Conservation (phyloP, 176 grass and related monocot species). For the Guadua angustifolia region DNA sequence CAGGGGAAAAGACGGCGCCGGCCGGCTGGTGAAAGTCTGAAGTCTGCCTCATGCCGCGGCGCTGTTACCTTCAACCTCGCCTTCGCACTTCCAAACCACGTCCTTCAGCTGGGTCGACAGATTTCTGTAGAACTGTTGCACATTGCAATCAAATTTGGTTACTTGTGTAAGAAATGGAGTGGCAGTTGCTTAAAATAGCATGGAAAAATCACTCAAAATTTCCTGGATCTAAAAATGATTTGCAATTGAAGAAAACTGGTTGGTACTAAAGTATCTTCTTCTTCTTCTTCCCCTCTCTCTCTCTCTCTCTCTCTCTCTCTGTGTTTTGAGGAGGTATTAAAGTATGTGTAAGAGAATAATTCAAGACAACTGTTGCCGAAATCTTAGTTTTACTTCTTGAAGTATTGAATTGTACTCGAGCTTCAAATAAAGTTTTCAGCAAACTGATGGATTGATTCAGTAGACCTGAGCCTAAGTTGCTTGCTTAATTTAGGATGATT, state of each 20-base stretch:
- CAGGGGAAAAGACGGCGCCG: slow-evolving; percentile 14
- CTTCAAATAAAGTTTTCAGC: background rate
- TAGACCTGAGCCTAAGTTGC: background rate
- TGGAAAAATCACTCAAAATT: background rate
- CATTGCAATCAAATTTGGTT: slow-evolving; percentile 1
- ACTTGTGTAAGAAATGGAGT: background rate
- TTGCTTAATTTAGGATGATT: slow-evolving; percentile 1
- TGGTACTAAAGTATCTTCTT: background rate
- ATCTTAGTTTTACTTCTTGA: background rate
- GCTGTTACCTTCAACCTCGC: slow-evolving; percentile 56
- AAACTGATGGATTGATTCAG: background rate
- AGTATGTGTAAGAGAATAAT: slow-evolving; percentile 1
- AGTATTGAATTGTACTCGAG: background rate
- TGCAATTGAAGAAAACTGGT: background rate
- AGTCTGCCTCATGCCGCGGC: slow-evolving; percentile 33
- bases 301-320: too few relatives aligned
- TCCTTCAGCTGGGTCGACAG: slow-evolving; percentile 84
- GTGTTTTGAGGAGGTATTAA: too few relatives aligned
- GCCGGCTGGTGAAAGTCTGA: background rate
- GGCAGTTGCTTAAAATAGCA: background rate
- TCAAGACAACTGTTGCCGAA: background rate
- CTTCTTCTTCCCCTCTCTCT: too few relatives aligned
- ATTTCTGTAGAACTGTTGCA: slow-evolving; percentile 86
- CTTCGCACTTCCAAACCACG: slow-evolving; percentile 89
- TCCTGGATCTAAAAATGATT: background rate